Evolutionary conservation across 2,329 filamentous ascomycete species (phyloP), one percentile per base, ranked within the genome.

Genomic region (Aspergillus ochraceus): DNA sequence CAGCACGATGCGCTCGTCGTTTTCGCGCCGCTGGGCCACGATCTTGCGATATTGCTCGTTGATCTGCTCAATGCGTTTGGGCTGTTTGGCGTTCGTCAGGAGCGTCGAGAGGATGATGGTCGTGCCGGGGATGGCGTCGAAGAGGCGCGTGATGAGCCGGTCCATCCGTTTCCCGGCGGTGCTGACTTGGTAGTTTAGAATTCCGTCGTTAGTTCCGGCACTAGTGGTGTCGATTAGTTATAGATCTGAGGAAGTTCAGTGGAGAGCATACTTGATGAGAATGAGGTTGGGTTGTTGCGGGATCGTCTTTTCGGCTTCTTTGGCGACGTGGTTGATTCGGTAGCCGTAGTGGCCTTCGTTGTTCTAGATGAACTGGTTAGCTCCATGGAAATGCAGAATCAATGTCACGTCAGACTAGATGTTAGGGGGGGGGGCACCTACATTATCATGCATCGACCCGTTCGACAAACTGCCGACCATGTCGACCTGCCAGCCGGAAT

Each of bases 61-160:
- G 56, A 68, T 69, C 2, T 56, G 30, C 17, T 59, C 39, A 20
- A 63, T 58, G 1, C 32, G n/a, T 3, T 53, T 29, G 4, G 49
- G 59, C 1, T 58, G n/a, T 4, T 3, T 19, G 12, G 2, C 56
- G 36, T 69, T 71, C 2, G 66, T 68, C 0, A 75, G 63, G 4
- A 76, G 60, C 0, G 73, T 76, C 4, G 73, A 76, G 2, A 76
- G 54, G 11, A 76, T 68, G 22, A 76, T 66, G 2, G 67, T 69
- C 1, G 71, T 71, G 29, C 62, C 63, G 1, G 66, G 64, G 17
- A 70, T 62, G 1, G 55, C 46, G 2, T 60, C 55, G n/a, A 64
- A 70, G 3, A 76, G 53, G 3, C 65, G 60, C 8, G 67, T 65
- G 3, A 76, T 57, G 2, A 76, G 58, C 2, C 42, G 45, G n/a